Percentiles rank a stretch among this genome's conserved stretches.
Conservation (phyloP, 2,329 filamentous ascomycete species). For the Paracoccidioides brasiliensis region DNA sequence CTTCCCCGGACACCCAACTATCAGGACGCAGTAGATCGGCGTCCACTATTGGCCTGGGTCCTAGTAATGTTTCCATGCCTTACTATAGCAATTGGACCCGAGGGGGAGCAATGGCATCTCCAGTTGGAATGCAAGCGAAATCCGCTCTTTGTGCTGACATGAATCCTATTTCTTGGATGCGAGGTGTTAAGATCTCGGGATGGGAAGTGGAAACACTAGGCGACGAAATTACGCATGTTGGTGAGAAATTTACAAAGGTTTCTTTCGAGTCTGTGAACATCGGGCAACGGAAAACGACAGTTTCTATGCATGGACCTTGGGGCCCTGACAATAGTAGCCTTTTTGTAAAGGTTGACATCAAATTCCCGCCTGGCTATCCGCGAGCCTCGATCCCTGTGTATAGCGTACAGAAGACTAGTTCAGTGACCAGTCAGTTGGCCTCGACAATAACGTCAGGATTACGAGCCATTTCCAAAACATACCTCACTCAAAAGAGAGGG, state of each 20-base stretch:
- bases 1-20: conserved; percentile 5
- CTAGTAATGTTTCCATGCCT: conserved; percentile 39
- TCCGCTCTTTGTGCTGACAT: conserved; percentile 37
- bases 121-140: conserved; percentile 36
- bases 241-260: conserved; percentile 48
- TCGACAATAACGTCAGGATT: conserved; percentile 39
- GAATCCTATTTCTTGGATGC: conserved; percentile 52
- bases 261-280: conserved; percentile 47
- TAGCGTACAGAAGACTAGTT: conserved; percentile 44
- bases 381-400: conserved; percentile 37
- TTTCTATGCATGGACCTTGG: conserved; percentile 50
- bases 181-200: conserved; percentile 47
- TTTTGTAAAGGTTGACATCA: conserved; percentile 45
- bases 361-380: conserved; percentile 47
- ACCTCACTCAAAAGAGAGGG: conserved; percentile 37
- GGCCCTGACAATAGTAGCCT: conserved; percentile 38
- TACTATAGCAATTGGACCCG: conserved; percentile 37
- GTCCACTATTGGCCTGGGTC: conserved; percentile 29
- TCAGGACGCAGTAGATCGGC: conserved; percentile 2
- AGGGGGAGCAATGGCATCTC: conserved; percentile 36
- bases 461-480: conserved; percentile 42
- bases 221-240: conserved; percentile 49
- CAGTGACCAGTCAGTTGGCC: conserved; percentile 40
- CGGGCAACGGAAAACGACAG: conserved; percentile 38
- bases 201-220: conserved; percentile 43